Base-by-base conservation (phyloP, 306 rosid species). In the Pyrus betulifolia region DNA sequence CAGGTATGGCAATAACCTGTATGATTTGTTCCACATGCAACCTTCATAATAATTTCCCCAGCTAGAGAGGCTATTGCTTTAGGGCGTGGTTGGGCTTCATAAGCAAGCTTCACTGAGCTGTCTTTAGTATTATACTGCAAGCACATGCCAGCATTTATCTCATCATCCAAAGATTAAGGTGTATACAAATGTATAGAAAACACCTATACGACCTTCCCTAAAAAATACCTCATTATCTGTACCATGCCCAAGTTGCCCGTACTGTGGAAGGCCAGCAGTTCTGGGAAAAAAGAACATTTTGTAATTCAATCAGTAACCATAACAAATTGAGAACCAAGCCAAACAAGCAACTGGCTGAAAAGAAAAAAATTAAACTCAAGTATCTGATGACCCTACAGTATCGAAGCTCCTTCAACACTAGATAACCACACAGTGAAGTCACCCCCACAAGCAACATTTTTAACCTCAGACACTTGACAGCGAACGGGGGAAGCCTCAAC, bases 201-300 rank as follows among this genome's bases (percentile, higher is more conserved):
- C n/a, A n/a, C 18, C 49, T n/a, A 49, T 49, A 33, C 18, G 40
- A 52, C 45, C 74, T 44, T 80, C 77, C 76, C 44, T 40, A 35
- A 62, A 52, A 61, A 82, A 78, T 85, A 95, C 98, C 96, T 95
- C 99, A 51, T 92, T 95, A 84, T 95, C 99, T 11, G 98, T 92
- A 76, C 99, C 99, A 84, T 95, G 99, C 40, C 99, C 99, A 75
- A 95, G 97, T 78, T 96, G 99, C 45, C 99, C 99, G 49, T 86
- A 95, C 76, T 92, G 97, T 73, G 98, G 98, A 77, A 92, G 96
- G 54, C 97, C 99, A 1, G 98, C 97, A 84, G 99, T 92, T 78
- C 97, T 95, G 84, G 71, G 75, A 82, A 79, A 68, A 61, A 78
- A 42, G 38, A 71, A 57, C 23, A 81, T 22, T 64, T 58, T 70